phyloP scores from a whole-genome alignment of 2,329 filamentous ascomycete genomes.

The Dissoconium aciculare region DNA sequence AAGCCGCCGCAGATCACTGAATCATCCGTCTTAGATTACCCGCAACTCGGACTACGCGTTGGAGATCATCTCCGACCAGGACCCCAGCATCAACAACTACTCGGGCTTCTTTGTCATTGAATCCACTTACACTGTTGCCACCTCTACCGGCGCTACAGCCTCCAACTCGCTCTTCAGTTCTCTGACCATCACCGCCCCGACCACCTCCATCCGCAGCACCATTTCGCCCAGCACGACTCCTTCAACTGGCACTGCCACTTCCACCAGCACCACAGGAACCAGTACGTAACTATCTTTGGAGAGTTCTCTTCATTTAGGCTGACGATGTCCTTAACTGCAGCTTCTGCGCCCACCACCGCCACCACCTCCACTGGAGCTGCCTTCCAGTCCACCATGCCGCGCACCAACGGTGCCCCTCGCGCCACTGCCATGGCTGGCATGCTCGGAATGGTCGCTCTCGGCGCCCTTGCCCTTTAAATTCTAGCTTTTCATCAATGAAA shows the following conservation, averaged over 20 bases:
- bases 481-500: no score
- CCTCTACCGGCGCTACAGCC: constrained; percentile 20
- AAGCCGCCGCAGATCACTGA: no score
- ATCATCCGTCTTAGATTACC: constrained; percentile 24
- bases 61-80: constrained; percentile 36
- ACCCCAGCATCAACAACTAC: constrained; percentile 36
- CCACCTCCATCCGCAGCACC: constrained; percentile 16
- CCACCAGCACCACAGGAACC: not conserved
- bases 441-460: constrained; percentile 16
- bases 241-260: not conserved
- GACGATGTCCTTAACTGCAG: constrained; percentile 1
- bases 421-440: constrained; percentile 15
- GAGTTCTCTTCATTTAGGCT: not conserved
- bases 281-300: not conserved
- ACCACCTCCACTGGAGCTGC: constrained; percentile 4
- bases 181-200: constrained; percentile 13
- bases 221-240: constrained; percentile 3
- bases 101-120: constrained; percentile 37
- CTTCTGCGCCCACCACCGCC: constrained; percentile 3
- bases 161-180: constrained; percentile 14
- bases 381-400: constrained; percentile 3
- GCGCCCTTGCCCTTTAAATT: constrained; percentile 15
- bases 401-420: constrained; percentile 11
- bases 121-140: constrained; percentile 28
- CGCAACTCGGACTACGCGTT: constrained; percentile 37